phyloP scores from a whole-genome alignment of 75 land plant genomes.

The Cunninghamia lanceolata region DNA sequence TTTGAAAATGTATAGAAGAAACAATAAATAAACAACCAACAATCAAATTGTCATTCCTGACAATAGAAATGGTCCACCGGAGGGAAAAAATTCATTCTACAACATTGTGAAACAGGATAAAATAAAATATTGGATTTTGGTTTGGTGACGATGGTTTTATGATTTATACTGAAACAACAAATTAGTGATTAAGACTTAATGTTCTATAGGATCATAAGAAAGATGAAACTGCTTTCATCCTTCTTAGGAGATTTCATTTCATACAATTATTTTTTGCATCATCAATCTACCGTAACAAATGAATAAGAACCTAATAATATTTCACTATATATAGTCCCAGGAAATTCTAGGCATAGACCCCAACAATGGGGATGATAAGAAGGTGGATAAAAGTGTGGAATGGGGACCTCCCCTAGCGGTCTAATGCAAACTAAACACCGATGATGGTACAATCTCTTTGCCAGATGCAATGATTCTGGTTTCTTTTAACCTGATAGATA shows the following conservation, averaged over 20 bases:
- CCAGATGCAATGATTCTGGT: not conserved
- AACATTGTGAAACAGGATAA: not conserved
- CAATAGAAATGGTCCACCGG: not conserved
- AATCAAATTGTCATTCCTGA: not conserved
- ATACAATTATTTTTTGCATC: not conserved
- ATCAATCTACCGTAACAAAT: not conserved
- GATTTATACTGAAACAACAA: not conserved
- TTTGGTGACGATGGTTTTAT: not conserved
- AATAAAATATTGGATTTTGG: not conserved
- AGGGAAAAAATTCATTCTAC: not conserved
- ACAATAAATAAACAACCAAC: not conserved
- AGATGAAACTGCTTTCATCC: not conserved
- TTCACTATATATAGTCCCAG: not conserved
- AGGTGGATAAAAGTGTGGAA: too few relatives aligned
- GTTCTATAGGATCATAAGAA: not conserved
- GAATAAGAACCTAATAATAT: not conserved
- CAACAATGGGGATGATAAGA: too few relatives aligned
- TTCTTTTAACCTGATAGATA: too few relatives aligned
- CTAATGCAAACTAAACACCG: too few relatives aligned
- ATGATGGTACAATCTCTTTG: not conserved
- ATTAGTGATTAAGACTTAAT: not conserved
- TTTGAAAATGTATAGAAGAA: not conserved
- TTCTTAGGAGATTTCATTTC: not conserved
- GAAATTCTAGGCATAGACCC: not conserved
- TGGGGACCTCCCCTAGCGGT: too few relatives aligned